Conservation (phyloP, 768 basidiomycete genomes). For the Astraeus odoratus region DNA sequence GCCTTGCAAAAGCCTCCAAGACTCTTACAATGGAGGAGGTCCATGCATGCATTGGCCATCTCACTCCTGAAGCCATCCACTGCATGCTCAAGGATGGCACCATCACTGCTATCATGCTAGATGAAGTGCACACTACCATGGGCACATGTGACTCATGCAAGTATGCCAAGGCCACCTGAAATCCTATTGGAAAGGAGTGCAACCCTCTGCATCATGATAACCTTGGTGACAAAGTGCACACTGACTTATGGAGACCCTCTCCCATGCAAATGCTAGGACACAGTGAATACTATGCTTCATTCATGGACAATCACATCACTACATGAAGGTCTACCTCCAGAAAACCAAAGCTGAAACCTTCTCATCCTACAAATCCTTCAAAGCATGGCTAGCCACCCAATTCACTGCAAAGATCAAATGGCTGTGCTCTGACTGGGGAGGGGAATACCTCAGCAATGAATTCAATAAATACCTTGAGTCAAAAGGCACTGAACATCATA, state of each 20-base stretch:
- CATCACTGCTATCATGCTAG: not conserved
- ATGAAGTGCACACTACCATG: not conserved
- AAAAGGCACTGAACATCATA: constrained; percentile 2
- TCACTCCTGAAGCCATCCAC: not conserved
- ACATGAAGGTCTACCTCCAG: not conserved
- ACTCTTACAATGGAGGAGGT: not conserved
- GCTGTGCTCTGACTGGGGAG: constrained; percentile 6
- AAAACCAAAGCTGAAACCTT: constrained; percentile 6
- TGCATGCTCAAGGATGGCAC: constrained; percentile 1
- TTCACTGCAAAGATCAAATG: not conserved
- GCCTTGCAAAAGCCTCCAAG: not conserved
- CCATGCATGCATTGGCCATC: not conserved
- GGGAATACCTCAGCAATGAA: constrained; percentile 4
- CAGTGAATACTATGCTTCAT: constrained; percentile 17
- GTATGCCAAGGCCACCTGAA: constrained; percentile 4
- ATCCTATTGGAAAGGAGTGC: constrained; percentile 3
- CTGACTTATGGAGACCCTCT: constrained; percentile 24
- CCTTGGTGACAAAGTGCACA: no score
- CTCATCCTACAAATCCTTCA: constrained; percentile 2
- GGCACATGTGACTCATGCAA: constrained; percentile 5
- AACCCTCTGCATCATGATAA: not conserved
- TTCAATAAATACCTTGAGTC: not conserved
- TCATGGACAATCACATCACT: no score
- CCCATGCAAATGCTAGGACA: constrained; percentile 14
- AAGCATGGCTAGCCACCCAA: constrained; percentile 4